phyloP scores from a whole-genome alignment of 2,329 filamentous ascomycete species.

The Nannizziopsis arthrosporioides region DNA sequence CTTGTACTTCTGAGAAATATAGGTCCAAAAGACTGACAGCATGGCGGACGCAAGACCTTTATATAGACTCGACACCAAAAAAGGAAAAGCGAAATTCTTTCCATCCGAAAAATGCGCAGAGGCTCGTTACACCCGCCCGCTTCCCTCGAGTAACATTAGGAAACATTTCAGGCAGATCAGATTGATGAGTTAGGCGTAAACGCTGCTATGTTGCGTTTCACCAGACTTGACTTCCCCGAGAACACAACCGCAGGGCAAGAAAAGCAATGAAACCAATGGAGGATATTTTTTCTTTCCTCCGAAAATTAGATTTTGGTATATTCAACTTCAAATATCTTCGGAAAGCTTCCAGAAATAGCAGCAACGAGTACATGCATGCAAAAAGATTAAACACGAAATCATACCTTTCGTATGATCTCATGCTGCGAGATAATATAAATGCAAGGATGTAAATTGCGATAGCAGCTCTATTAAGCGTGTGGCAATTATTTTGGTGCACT shows the following conservation, averaged over 20 bases:
- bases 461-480: too few relatives aligned
- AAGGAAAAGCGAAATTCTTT: neutral
- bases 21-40: too few relatives aligned
- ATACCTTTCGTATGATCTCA: slow-evolving; percentile 6
- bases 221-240: slow-evolving; percentile 2
- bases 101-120: neutral
- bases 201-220: slow-evolving; percentile 3
- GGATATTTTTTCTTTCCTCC: neutral
- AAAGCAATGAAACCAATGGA: neutral
- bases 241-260: neutral
- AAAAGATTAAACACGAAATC: slow-evolving; percentile 3
- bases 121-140: slow-evolving; percentile 7
- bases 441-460: too few relatives aligned
- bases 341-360: neutral
- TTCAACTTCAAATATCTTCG: neutral
- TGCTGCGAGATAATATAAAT: neutral
- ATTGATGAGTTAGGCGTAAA: slow-evolving; percentile 1
- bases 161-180: slow-evolving; percentile 3
- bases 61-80: neutral
- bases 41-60: neutral
- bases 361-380: neutral
- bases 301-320: neutral
- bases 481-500: too few relatives aligned
- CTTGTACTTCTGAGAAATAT: too few relatives aligned
- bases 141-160: slow-evolving; percentile 5